Evolutionary conservation across 129 eudicot genomes (phyloP).

Genomic region (Flaveria linearis): DNA sequence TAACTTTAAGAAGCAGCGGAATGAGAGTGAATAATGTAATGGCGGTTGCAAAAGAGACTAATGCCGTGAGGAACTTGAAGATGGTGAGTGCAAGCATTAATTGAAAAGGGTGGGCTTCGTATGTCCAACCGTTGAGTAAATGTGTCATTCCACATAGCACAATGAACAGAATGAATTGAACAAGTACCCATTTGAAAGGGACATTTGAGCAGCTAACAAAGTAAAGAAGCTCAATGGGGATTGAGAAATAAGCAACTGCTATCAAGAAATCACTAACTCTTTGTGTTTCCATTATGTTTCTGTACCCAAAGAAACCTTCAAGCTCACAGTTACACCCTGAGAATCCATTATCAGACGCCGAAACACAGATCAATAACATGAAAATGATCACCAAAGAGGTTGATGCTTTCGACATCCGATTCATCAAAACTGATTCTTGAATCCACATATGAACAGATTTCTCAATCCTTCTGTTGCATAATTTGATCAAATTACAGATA

Average conservation of each 20-base stretch:
- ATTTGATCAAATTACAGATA: not conserved
- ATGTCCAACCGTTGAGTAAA: constrained; percentile 83
- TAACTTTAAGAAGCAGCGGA: constrained; percentile 73
- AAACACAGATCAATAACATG: constrained; percentile 36
- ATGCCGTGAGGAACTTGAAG: constrained; percentile 78
- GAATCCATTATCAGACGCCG: constrained; percentile 50
- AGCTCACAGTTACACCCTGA: constrained; percentile 60
- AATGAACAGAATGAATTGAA: constrained; percentile 76
- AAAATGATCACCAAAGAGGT: constrained; percentile 33
- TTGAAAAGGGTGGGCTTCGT: constrained; percentile 73
- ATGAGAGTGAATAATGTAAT: constrained; percentile 70
- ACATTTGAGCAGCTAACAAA: constrained; percentile 82
- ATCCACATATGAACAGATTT: constrained; percentile 18
- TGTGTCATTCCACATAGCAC: constrained; percentile 94
- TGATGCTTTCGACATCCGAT: constrained; percentile 53
- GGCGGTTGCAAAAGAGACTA: constrained; percentile 83
- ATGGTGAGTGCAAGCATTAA: constrained; percentile 74
- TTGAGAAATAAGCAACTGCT: constrained; percentile 86
- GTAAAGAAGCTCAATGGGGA: constrained; percentile 81
- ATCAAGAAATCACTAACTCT: constrained; percentile 79
- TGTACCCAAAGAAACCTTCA: constrained; percentile 68
- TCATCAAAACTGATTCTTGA: constrained; percentile 26
- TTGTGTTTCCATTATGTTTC: constrained; percentile 59
- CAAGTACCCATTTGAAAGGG: constrained; percentile 88
- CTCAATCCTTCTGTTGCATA: constrained; percentile 20